These are phyloP conservation scores for Verbena officinalis DNA, from an alignment of 257 asterid species.

Conservation along the genomic window DNA sequence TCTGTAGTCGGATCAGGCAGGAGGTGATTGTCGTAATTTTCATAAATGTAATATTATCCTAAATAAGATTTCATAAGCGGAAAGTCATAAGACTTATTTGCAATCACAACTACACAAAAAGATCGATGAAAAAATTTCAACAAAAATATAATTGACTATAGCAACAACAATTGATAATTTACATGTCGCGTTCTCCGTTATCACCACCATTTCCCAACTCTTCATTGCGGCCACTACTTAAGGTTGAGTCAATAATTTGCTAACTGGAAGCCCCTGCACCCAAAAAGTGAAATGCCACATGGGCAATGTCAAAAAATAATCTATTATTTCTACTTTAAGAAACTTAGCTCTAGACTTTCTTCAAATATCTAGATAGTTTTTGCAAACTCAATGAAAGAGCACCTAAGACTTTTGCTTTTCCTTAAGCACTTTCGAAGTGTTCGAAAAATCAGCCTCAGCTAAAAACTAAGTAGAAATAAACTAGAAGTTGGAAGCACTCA, in stretches of 20 bases:
- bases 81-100: too few relatives aligned
- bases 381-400: too few relatives aligned
- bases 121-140: background rate
- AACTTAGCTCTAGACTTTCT: background rate
- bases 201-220: conserved; percentile 6
- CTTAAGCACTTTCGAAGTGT: too few relatives aligned
- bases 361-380: too few relatives aligned
- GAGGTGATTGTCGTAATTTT: too few relatives aligned
- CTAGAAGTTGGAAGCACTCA: too few relatives aligned
- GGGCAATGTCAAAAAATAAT: background rate
- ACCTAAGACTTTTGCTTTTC: too few relatives aligned
- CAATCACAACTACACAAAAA: background rate
- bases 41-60: too few relatives aligned
- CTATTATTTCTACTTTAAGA: background rate
- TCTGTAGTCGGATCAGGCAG: too few relatives aligned
- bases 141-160: background rate
- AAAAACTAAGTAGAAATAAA: too few relatives aligned
- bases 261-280: conserved; percentile 49
- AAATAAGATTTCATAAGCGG: too few relatives aligned
- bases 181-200: conserved; percentile 2
- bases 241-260: conserved; percentile 15
- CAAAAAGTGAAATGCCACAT: background rate
- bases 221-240: background rate
- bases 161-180: conserved; percentile 21
- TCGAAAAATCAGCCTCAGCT: too few relatives aligned